A percentile compares a stretch with the other conserved stretches of the same genome.
phyloP scores from a whole-genome alignment of 2,329 filamentous ascomycete genomes.

The Nannizzia gypsea region DNA sequence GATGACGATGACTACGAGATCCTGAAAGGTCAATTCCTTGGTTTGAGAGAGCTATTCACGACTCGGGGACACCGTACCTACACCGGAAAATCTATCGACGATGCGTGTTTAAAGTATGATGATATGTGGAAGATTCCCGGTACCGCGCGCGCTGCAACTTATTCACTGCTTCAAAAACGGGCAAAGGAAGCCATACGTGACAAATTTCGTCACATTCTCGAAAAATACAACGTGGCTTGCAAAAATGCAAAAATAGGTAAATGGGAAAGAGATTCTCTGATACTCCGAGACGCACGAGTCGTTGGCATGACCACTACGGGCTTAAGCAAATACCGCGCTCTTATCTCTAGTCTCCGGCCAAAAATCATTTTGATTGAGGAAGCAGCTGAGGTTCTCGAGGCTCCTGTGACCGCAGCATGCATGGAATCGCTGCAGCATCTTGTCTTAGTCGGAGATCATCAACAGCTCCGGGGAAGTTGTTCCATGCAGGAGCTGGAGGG shows the following conservation, averaged over 20 bases:
- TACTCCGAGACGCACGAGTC: conserved; percentile 49
- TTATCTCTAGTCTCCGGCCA: conserved; percentile 55
- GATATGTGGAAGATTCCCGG: conserved; percentile 52
- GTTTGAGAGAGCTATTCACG: conserved; percentile 32
- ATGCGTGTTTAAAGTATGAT: conserved; percentile 24
- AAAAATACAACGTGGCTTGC: conserved; percentile 40
- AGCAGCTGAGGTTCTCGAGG: conserved; percentile 59
- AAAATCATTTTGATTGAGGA: conserved; percentile 65
- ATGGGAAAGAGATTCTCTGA: conserved; percentile 48
- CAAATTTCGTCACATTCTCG: conserved; percentile 41
- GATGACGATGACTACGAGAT: conserved; percentile 45
- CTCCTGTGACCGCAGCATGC: conserved; percentile 47
- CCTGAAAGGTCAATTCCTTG: conserved; percentile 37
- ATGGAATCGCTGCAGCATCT: conserved; percentile 52
- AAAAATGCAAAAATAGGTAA: conserved; percentile 44
- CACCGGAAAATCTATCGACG: conserved; percentile 27
- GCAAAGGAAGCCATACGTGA: conserved; percentile 39
- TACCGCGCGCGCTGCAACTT: conserved; percentile 50
- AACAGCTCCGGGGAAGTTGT: conserved; percentile 60
- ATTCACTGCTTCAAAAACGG: conserved; percentile 49
- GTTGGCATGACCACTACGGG: conserved; percentile 68
- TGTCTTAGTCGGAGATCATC: conserved; percentile 65
- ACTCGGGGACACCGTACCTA: conserved; percentile 14
- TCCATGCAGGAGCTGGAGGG: conserved; percentile 48
- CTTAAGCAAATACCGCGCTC: conserved; percentile 63